phyloP scores from a whole-genome alignment of 2,329 filamentous ascomycete species.

The Lachnellula cervina region DNA sequence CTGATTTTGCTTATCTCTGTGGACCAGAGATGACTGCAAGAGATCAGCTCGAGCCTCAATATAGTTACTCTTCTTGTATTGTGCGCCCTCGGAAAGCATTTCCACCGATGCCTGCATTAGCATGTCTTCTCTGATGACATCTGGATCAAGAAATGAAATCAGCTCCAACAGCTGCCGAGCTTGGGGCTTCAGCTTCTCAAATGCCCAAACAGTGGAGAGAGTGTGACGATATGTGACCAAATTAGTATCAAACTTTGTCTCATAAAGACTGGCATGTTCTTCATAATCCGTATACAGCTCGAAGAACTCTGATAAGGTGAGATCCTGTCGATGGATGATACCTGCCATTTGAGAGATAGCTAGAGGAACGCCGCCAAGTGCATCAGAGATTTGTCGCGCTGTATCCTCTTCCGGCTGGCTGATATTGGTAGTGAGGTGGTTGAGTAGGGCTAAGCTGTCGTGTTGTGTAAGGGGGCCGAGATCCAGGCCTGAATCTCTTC shows the following conservation, averaged over 20 bases:
- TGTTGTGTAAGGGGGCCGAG: constrained; percentile 6
- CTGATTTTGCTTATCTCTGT: background rate
- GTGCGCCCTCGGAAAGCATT: background rate
- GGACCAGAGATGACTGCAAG: background rate
- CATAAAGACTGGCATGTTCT: background rate
- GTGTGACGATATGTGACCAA: no score
- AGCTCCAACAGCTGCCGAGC: background rate
- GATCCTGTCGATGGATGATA: constrained; percentile 15
- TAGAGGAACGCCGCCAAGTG: constrained; percentile 18
- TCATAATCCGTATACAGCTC: background rate
- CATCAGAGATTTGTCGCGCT: constrained; percentile 11
- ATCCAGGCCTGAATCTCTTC: constrained; percentile 12
- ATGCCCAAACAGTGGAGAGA: background rate
- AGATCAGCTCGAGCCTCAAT: background rate
- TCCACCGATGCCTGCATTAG: background rate
- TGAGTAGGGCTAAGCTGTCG: constrained; percentile 4
- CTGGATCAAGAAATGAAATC: background rate
- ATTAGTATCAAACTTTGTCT: background rate
- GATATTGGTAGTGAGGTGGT: background rate
- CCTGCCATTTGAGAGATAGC: constrained; percentile 23
- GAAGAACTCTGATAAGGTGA: constrained; percentile 6
- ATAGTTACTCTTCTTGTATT: background rate
- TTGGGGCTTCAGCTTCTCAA: background rate
- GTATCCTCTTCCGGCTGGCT: constrained; percentile 6
- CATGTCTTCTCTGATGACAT: background rate